Evolutionary conservation across 2,329 filamentous ascomycete genomes (phyloP).

Genomic region (Fusarium anguioides): DNA sequence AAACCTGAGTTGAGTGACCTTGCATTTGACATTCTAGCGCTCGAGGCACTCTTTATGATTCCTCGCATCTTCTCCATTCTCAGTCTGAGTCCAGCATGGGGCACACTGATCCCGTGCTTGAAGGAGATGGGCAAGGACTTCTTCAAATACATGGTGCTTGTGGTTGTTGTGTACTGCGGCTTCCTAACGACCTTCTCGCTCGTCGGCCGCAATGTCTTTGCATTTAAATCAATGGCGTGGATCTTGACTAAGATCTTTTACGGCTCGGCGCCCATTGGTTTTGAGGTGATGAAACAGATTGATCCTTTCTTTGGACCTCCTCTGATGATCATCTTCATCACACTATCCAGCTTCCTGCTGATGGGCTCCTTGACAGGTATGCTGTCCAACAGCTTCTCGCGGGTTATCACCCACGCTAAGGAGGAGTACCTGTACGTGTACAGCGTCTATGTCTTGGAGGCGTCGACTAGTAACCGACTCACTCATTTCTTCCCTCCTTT

Average conservation of each 20-base stretch:
- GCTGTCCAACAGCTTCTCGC: constrained; percentile 78
- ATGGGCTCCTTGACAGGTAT: constrained; percentile 83
- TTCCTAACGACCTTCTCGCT: constrained; percentile 90
- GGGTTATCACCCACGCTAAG: constrained; percentile 70
- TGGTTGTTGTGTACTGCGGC: constrained; percentile 84
- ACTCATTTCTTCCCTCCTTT: constrained; percentile 78
- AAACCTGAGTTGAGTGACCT: constrained; percentile 75
- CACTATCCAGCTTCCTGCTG: constrained; percentile 80
- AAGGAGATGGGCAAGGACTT: constrained; percentile 97
- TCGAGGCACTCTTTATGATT: constrained; percentile 91
- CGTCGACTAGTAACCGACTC: constrained; percentile 74
- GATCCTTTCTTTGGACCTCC: constrained; percentile 69
- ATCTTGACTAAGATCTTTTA: constrained; percentile 85
- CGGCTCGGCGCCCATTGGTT: constrained; percentile 79
- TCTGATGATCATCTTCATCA: constrained; percentile 78
- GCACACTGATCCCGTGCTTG: constrained; percentile 86
- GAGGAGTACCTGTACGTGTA: constrained; percentile 86
- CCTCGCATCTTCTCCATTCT: constrained; percentile 89
- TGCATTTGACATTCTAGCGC: constrained; percentile 87
- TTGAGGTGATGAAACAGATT: constrained; percentile 72
- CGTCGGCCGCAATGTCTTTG: constrained; percentile 76
- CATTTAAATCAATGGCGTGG: constrained; percentile 76
- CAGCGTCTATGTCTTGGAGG: constrained; percentile 72
- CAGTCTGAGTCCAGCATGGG: constrained; percentile 90
- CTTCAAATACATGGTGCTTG: constrained; percentile 82